Evolutionary conservation across 2,329 filamentous ascomycete genomes (phyloP).

Genomic region (Cyphellophora attinorum): DNA sequence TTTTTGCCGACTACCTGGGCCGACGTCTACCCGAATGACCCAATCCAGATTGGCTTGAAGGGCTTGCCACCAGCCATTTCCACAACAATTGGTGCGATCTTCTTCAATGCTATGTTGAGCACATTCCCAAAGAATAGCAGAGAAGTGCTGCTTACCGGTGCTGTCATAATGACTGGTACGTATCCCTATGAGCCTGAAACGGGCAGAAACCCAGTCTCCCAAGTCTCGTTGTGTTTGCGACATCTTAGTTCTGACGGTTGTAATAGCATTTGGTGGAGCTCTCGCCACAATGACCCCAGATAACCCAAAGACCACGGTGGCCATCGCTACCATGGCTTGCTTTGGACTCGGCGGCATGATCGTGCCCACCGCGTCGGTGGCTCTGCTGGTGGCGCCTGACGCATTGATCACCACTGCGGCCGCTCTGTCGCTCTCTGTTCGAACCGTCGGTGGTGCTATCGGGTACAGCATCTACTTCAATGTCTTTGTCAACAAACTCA

Average conservation of each 20-base stretch:
- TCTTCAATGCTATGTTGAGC: conserved; percentile 8
- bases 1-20: conserved; percentile 11
- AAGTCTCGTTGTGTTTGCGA: too few relatives aligned
- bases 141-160: conserved; percentile 8
- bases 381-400: conserved; percentile 5
- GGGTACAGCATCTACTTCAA: conserved; percentile 7
- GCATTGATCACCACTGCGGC: conserved; percentile 4
- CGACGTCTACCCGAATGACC: conserved; percentile 10
- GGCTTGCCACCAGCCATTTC: conserved; percentile 9
- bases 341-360: conserved; percentile 7
- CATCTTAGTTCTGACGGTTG: too few relatives aligned
- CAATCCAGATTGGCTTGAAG: conserved; percentile 11
- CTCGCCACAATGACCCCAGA: conserved; percentile 6
- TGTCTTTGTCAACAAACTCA: conserved; percentile 8
- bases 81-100: conserved; percentile 12
- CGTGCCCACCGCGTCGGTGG: conserved; percentile 2
- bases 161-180: conserved; percentile 11
- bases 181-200: too few relatives aligned
- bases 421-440: conserved; percentile 5
- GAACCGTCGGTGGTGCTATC: conserved; percentile 7
- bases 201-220: too few relatives aligned
- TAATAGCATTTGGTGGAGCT: conserved; percentile 7
- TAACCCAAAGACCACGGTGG: too few relatives aligned
- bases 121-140: conserved; percentile 10
- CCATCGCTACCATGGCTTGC: too few relatives aligned